Evolutionary conservation across 163 green algal genomes (phyloP).

Genomic region (Chlamydomonas reinhardtii): DNA sequence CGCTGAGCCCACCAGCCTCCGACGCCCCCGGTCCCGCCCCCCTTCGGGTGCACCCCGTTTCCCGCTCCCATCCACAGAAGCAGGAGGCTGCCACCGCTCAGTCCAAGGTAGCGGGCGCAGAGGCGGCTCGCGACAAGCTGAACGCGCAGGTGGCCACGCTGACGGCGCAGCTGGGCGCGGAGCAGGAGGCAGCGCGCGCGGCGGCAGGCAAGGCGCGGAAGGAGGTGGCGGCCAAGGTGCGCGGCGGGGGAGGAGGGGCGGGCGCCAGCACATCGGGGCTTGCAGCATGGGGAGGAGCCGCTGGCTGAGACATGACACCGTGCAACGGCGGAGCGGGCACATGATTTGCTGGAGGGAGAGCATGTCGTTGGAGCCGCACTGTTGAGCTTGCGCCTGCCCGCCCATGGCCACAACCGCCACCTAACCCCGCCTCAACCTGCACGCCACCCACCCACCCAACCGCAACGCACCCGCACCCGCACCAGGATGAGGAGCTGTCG

Average conservation of each 20-base stretch:
- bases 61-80: conserved; percentile 9
- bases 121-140: not conserved
- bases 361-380: too few relatives aligned
- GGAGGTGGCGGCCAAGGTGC: conserved; percentile 7
- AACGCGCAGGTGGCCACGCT: not conserved
- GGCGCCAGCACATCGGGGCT: not conserved
- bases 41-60: too few relatives aligned
- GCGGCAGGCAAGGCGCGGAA: not conserved
- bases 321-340: too few relatives aligned
- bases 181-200: not conserved
- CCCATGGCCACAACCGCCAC: too few relatives aligned
- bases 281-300: not conserved
- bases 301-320: too few relatives aligned
- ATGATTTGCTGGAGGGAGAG: too few relatives aligned
- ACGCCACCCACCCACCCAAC: not conserved
- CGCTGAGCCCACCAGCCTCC: too few relatives aligned
- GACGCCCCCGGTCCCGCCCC: not conserved
- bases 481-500: conserved; percentile 24
- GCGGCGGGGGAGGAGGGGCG: not conserved
- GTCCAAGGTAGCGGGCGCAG: not conserved
- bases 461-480: not conserved
- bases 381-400: too few relatives aligned
- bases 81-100: not conserved
- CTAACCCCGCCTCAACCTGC: too few relatives aligned
- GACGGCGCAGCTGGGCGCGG: not conserved